Percentiles rank a stretch among this genome's conserved stretches.
Conservation (phyloP, 139 green algal species). For the Tetradesmus obliquus region DNA sequence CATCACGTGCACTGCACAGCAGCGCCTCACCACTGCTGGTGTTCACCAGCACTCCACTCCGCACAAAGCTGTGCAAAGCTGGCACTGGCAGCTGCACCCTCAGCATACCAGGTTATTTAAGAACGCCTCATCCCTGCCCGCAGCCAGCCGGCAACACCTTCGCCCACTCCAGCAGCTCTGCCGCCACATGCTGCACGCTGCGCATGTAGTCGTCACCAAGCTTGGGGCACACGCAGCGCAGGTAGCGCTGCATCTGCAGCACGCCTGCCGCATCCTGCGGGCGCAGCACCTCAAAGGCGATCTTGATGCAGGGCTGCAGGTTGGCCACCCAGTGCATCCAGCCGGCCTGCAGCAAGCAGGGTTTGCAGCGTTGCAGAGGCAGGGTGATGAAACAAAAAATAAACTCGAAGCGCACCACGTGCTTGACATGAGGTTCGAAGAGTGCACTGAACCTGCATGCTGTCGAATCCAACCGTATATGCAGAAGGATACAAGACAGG, state of each 20-base stretch:
- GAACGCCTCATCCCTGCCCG: not conserved
- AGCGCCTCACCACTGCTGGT: too few species aligned
- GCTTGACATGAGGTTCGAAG: too few species aligned
- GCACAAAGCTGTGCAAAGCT: too few species aligned
- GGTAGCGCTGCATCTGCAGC: not conserved
- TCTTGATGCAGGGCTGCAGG: not conserved
- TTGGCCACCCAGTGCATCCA: slow-evolving; percentile 5
- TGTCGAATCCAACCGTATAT: too few species aligned
- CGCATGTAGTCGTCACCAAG: not conserved
- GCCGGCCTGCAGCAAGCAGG: not conserved
- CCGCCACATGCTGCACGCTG: not conserved
- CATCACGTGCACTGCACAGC: too few species aligned
- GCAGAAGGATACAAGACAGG: too few species aligned
- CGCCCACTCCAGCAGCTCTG: not conserved
- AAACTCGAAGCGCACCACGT: too few species aligned
- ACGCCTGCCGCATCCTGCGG: not conserved
- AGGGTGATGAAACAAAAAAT: too few species aligned
- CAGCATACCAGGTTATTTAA: not conserved
- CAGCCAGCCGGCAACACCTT: not conserved
- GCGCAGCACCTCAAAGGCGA: not conserved
- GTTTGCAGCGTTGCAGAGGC: not conserved
- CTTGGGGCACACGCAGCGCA: slow-evolving; percentile 23
- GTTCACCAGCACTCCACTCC: too few species aligned
- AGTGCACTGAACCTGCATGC: too few species aligned
- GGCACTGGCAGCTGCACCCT: too few species aligned